phyloP scores from a whole-genome alignment of 805 yeast genomes.

The Kregervanrija fluxuum region DNA sequence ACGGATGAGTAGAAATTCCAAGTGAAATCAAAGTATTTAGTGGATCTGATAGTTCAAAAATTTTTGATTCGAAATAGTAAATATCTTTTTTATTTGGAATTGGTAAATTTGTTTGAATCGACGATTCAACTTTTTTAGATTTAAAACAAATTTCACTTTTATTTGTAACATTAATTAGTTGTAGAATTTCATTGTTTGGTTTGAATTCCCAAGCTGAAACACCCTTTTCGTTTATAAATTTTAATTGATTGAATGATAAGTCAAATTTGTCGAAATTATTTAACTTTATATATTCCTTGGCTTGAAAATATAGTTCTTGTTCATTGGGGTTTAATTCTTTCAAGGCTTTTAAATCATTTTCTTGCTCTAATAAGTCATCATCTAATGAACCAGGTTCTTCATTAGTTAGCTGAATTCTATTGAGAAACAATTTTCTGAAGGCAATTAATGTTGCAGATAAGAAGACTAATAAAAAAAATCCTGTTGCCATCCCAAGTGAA shows the following conservation, averaged over 20 bases:
- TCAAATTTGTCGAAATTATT: conserved; percentile 31
- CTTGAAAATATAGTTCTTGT: conserved; percentile 61
- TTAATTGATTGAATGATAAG: conserved; percentile 45
- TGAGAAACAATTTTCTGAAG: conserved; percentile 9
- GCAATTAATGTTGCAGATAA: conserved; percentile 10
- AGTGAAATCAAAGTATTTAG: conserved; percentile 50
- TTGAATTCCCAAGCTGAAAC: conserved; percentile 85
- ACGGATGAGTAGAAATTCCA: conserved; percentile 82
- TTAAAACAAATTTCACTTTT: conserved; percentile 54
- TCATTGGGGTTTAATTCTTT: conserved; percentile 59
- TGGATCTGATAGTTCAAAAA: conserved; percentile 61
- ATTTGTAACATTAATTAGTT: conserved; percentile 54
- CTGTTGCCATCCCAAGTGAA: conserved; percentile 18
- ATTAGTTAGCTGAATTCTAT: conserved; percentile 21
- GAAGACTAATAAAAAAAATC: conserved; percentile 14
- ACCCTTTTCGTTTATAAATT: conserved; percentile 79
- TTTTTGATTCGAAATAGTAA: conserved; percentile 82
- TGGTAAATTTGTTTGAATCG: conserved; percentile 77
- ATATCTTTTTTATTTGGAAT: conserved; percentile 69
- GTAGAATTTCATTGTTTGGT: conserved; percentile 47
- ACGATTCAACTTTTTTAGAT: conserved; percentile 28
- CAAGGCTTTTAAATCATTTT: conserved; percentile 52
- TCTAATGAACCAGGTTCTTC: conserved; percentile 54
- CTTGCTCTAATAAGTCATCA: conserved; percentile 53
- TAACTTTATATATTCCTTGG: conserved; percentile 43